phyloP scores from a whole-genome alignment of 2,329 filamentous ascomycete species.

The Diaporthe ilicicola region DNA sequence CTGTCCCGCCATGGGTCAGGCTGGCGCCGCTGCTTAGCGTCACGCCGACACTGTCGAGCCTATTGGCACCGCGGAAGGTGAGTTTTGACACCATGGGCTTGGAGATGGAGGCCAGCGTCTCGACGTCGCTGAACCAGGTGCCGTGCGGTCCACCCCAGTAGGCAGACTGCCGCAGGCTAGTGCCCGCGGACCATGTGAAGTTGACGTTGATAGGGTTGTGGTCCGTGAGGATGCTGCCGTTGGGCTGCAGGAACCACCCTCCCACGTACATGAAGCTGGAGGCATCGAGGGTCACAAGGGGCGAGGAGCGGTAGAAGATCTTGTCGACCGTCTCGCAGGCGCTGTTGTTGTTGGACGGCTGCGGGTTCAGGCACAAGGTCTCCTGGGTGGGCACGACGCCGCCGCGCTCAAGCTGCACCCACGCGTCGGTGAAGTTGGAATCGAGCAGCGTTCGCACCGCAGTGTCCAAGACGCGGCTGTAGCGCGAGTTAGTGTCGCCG shows the following conservation, averaged over 20 bases:
- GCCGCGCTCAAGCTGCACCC: constrained; percentile 62
- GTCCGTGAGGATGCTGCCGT: constrained; percentile 67
- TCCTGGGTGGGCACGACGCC: constrained; percentile 56
- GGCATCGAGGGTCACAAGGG: constrained; percentile 55
- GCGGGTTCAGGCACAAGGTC: constrained; percentile 65
- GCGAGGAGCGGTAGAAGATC: constrained; percentile 65
- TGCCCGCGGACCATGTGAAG: constrained; percentile 54
- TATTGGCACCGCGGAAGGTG: constrained; percentile 54
- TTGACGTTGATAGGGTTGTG: constrained; percentile 71
- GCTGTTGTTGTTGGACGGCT: constrained; percentile 50
- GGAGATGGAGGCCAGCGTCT: constrained; percentile 45
- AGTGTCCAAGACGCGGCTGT: constrained; percentile 64
- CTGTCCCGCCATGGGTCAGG: constrained; percentile 62
- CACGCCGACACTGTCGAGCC: constrained; percentile 61
- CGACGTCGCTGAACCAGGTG: constrained; percentile 64
- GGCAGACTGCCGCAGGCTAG: constrained; percentile 51
- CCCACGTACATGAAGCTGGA: constrained; percentile 64
- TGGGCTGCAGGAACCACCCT: constrained; percentile 62
- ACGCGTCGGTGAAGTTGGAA: constrained; percentile 64
- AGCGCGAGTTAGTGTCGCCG: constrained; percentile 73
- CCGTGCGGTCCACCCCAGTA: constrained; percentile 59
- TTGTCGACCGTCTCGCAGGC: constrained; percentile 76
- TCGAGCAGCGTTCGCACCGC: constrained; percentile 54
- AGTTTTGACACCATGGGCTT: constrained; percentile 48
- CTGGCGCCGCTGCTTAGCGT: constrained; percentile 56